phyloP scores from a whole-genome alignment of 2,329 filamentous ascomycete species.

The Cryphonectria japonica region DNA sequence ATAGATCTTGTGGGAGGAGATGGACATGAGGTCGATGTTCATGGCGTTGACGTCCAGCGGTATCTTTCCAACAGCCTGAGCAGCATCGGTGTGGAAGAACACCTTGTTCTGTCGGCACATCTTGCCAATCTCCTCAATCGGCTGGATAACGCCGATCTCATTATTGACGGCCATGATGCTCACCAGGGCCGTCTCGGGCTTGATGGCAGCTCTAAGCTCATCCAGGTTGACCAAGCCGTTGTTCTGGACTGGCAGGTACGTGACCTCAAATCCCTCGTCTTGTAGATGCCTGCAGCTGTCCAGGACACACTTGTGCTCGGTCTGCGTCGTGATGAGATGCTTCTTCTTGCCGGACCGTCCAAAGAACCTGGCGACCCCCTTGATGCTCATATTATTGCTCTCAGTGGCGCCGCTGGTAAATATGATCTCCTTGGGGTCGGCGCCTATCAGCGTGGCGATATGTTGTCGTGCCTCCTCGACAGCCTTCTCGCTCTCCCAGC shows the following conservation, averaged over 20 bases:
- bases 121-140: conserved; percentile 88
- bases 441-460: conserved; percentile 85
- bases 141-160: conserved; percentile 99
- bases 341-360: conserved; percentile 93
- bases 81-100: conserved; percentile 97
- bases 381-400: conserved; percentile 99
- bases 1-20: conserved; percentile 98
- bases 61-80: conserved; percentile 98
- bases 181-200: conserved; percentile 87
- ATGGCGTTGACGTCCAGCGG: conserved; percentile 95
- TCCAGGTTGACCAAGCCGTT: conserved; percentile 86
- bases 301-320: conserved; percentile 97
- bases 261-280: conserved; percentile 94
- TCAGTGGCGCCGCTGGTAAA: conserved; percentile 98
- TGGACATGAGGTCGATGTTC: conserved; percentile 98
- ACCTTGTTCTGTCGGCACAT: conserved; percentile 90
- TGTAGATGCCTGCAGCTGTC: conserved; percentile 97
- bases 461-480: conserved; percentile 85
- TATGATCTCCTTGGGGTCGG: conserved; percentile 96
- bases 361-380: conserved; percentile 95
- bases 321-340: conserved; percentile 96
- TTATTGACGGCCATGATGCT: conserved; percentile 99
- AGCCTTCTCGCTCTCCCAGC: conserved; percentile 96
- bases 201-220: conserved; percentile 84
- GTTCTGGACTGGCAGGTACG: conserved; percentile 88